Base-by-base conservation (phyloP, 345 rosid genomes). In the Ricinus communis region DNA sequence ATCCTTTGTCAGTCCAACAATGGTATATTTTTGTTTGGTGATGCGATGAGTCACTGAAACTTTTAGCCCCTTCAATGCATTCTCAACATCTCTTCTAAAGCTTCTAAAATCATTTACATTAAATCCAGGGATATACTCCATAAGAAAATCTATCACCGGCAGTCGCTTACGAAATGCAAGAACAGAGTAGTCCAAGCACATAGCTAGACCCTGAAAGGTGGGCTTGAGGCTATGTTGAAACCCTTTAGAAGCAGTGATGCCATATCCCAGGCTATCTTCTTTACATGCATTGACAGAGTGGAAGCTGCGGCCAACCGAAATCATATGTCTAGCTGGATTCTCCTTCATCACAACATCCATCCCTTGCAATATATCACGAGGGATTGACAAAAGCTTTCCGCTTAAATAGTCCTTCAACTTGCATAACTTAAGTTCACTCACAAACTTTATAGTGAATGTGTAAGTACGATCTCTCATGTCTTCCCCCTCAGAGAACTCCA, bases 261-360 rank as follows among this genome's bases (percentile, higher is more conserved):
- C 98, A 36, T n/a, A 25, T 21, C 89, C 84, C 62, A 90, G 89
- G 30, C 88, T 84, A 62, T 82, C 89, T 0, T 61, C 79, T 0
- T 19, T 57, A 22, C 16, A 2, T 43, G 77, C 24, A 9, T 73
- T 80, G 27, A 57, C 25, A 31, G 83, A 73, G 71, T 85, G 88
- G 40, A 93, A 93, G 75, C 82, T 80, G 25, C 86, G 85, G 54
- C 96, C 96, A 41, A 75, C 82, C 10, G 87, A 72, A 24, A 91
- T 82, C 98, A 90, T 90, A 63, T 52, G 73, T 75, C 73, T 80
- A 2, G 79, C 52, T 11, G 96, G 91, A 71, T 93, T 88, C 85
- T 93, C 98, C 80, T 93, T 93, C 96, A 93, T 83, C 54, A 93
- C 93, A 15, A 93, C 83, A 83, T 93, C 97, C 90, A 93, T 74